A percentile compares a stretch with the other conserved stretches of the same genome.
Evolutionary conservation across 1,284 basidiomycete species (phyloP).

Genomic region (Cutaneotrichosporon dermatis): DNA sequence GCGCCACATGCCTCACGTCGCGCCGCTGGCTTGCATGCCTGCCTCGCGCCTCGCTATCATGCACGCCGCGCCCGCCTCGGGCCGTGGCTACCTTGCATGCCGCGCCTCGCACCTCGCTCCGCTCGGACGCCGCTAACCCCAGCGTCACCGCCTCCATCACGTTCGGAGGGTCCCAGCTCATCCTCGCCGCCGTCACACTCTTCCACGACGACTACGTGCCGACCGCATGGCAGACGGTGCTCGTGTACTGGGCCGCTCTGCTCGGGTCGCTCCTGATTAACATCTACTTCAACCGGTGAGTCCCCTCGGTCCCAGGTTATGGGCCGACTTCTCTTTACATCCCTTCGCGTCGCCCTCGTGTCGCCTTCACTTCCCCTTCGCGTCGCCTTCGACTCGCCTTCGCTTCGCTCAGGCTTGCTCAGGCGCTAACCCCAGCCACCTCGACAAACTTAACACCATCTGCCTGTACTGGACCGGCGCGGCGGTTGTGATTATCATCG

Average conservation of each 20-base stretch:
- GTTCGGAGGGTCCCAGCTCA: slow-evolving; percentile 52
- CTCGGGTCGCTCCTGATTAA: slow-evolving; percentile 47
- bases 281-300: slow-evolving; percentile 35
- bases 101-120: too few relatives aligned
- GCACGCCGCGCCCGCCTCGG: background rate
- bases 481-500: slow-evolving; percentile 50
- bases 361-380: too few relatives aligned
- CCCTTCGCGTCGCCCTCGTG: too few relatives aligned
- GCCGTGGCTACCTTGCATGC: too few relatives aligned
- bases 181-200: slow-evolving; percentile 51
- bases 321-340: background rate
- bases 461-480: slow-evolving; percentile 51
- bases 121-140: background rate
- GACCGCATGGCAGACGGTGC: slow-evolving; percentile 48
- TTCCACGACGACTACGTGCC: slow-evolving; percentile 48
- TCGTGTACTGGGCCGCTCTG: slow-evolving; percentile 51
- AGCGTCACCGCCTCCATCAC: slow-evolving; percentile 52
- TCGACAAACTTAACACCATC: slow-evolving; percentile 46
- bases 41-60: too few relatives aligned
- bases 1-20: too few relatives aligned
- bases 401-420: background rate
- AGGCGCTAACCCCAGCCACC: slow-evolving; percentile 22
- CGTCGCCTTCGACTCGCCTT: too few relatives aligned
- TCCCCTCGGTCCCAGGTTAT: slow-evolving; percentile 24
- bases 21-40: too few relatives aligned